Base-by-base conservation (phyloP, 2,329 filamentous ascomycete species). In the Nigrospora sphaerica region DNA sequence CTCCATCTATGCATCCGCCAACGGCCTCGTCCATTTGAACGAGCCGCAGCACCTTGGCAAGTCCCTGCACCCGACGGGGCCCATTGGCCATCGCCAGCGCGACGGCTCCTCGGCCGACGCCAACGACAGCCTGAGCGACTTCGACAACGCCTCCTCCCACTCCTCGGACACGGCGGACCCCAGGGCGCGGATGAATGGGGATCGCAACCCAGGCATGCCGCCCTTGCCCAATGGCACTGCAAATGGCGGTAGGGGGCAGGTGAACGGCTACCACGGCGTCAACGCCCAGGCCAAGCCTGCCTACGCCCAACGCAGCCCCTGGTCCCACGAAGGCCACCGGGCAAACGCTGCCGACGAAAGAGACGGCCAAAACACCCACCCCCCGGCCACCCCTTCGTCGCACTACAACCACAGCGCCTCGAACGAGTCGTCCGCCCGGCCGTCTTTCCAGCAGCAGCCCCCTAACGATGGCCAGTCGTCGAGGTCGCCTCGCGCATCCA, bases 91-190 rank as follows among this genome's bases (percentile, higher is more conserved):
- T 16, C 43, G 35, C 19, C 43, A 17, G 28, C 47, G 47, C 60
- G 48, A 63, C 59, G 36, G 55, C 55, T 72, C 61, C 61, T 67
- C 74, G 54, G 68, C 70, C 57, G 68, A 68, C 46, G 69, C 70
- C 57, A 68, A 72, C 65, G 72, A 75, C 56, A 73, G 67, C 65
- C 76, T 76, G 59, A 74, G 77, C 70, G 75, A 73, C 55, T 72
- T 69, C 59, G 75, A 75, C 48, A 70, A 74, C 52, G 70, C 72
- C 40, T 79, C 76, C 47, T 74, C 71, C 14, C 70, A 73, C 61
- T 72, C 71, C 51, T 78, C 76, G 49, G 70, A 73, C 58, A 66
- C 66, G 49, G 79, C 73, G 54, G 75, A 72, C 56, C 60, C 63
- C 39, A 64, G 62, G 50, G 65, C 64, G 53, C 69, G 65, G 54